These are phyloP conservation scores for Ophiosphaerella korrae DNA, from an alignment of 2,329 filamentous ascomycete genomes.

Conservation along the genomic window DNA sequence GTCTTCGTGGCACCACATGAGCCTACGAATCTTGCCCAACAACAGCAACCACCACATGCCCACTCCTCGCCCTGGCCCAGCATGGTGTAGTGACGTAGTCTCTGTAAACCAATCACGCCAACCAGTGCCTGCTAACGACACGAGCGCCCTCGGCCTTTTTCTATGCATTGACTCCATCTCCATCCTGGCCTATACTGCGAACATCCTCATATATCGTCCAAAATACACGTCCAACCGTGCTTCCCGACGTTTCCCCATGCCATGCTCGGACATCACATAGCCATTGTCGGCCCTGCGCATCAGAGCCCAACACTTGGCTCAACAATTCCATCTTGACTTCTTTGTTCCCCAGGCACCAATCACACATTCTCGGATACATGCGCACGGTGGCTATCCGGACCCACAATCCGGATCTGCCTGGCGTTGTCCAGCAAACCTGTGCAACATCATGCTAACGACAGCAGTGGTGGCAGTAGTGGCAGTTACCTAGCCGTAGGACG, in stretches of 20 bases:
- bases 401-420: slow-evolving; percentile 13
- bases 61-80: background rate
- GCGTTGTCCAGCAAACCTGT: slow-evolving; percentile 8
- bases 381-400: slow-evolving; percentile 5
- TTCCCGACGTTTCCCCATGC: background rate
- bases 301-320: background rate
- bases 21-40: background rate
- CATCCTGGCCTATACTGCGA: no score
- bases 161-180: background rate
- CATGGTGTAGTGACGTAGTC: background rate
- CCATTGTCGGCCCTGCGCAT: background rate
- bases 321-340: background rate
- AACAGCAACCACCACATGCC: background rate
- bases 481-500: background rate
- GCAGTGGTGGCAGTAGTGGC: background rate
- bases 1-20: background rate
- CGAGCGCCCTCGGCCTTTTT: no score
- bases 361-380: slow-evolving; percentile 1
- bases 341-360: slow-evolving; percentile 10
- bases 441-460: background rate
- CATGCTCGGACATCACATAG: background rate
- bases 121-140: no score
- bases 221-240: background rate
- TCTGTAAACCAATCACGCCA: no score
- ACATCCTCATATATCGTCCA: background rate